Conservation (phyloP, 2,329 filamentous ascomycete genomes). For the Mollisiaceae sp. region DNA sequence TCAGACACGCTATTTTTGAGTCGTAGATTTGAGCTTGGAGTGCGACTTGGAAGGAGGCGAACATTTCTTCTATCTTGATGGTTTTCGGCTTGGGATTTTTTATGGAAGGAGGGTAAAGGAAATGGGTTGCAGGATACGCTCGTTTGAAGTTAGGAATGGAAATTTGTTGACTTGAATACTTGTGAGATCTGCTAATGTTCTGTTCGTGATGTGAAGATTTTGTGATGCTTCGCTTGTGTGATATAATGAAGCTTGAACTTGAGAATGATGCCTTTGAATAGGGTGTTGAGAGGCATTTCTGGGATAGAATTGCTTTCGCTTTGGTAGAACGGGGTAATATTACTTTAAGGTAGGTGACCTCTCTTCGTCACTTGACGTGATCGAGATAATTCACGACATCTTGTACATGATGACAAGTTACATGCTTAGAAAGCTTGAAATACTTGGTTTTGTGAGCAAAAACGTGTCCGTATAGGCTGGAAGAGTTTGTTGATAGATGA, state of each 20-base stretch:
- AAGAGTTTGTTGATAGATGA: too few species aligned
- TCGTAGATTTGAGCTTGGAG: not conserved
- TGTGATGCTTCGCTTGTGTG: not conserved
- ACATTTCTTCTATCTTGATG: not conserved
- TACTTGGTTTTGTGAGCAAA: not conserved
- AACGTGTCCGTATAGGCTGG: not conserved
- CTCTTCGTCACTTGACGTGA: not conserved
- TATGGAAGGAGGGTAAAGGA: not conserved
- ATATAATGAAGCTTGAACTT: not conserved
- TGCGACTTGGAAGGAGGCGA: not conserved
- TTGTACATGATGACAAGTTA: not conserved
- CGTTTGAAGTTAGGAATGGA: not conserved
- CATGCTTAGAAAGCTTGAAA: not conserved
- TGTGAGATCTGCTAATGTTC: not conserved
- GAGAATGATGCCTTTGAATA: not conserved
- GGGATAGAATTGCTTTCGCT: not conserved
- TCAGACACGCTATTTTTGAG: not conserved
- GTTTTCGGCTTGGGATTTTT: not conserved
- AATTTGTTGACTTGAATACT: not conserved
- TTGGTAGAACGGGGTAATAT: not conserved
- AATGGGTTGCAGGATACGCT: not conserved
- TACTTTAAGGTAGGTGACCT: not conserved
- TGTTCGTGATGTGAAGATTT: too few species aligned
- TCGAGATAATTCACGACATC: not conserved
- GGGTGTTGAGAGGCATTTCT: not conserved